A percentile compares a stretch with the other conserved stretches of the same genome.
These are phyloP conservation scores for Trichoderma sp. DNA, from an alignment of 2,329 filamentous ascomycete species.

Conservation along the genomic window DNA sequence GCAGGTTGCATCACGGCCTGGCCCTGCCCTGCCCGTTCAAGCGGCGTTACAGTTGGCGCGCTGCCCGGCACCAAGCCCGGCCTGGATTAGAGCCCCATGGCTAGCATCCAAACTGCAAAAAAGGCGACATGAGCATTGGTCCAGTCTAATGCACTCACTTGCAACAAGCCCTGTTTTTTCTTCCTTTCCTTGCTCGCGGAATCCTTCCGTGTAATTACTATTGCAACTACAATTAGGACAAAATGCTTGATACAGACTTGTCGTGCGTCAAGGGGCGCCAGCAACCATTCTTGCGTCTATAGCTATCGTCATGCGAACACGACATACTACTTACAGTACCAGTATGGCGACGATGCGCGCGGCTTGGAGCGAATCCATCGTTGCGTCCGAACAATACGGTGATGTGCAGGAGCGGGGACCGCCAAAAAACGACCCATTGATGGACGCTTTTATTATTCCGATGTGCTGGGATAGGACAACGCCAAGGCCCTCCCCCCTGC, in stretches of 20 bases:
- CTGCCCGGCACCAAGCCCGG: conserved; percentile 3
- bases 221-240: neutral
- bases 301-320: neutral
- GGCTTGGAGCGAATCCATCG: neutral
- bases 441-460: conserved; percentile 24
- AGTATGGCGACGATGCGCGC: conserved; percentile 1
- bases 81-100: neutral
- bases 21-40: conserved; percentile 4
- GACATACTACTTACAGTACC: neutral
- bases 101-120: conserved; percentile 14
- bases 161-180: conserved; percentile 5
- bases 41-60: conserved; percentile 17
- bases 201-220: neutral
- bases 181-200: neutral
- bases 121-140: conserved; percentile 8
- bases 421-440: conserved; percentile 20
- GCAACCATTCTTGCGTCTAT: neutral
- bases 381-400: neutral
- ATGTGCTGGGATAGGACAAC: conserved; percentile 13
- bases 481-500: conserved; percentile 18
- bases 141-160: conserved; percentile 21
- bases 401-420: conserved; percentile 25
- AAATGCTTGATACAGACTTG: neutral
- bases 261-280: neutral
- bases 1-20: conserved; percentile 13